Evolutionary conservation across 1,284 basidiomycete species (phyloP).

Genomic region (Fomitopsis palustris): DNA sequence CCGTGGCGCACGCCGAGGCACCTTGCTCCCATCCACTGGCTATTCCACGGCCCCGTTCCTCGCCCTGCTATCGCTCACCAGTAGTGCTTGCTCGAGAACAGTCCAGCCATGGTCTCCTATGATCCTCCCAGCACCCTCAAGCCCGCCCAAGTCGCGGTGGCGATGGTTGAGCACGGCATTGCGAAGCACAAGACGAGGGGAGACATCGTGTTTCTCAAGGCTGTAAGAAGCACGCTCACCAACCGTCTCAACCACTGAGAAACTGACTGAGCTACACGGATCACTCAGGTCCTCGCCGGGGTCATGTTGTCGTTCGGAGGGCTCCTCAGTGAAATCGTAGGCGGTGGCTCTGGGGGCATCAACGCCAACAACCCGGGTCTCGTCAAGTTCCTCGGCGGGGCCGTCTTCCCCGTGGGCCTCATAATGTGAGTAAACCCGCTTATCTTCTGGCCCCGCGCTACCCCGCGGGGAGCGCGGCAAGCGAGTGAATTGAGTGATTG

Average conservation of each 20-base stretch:
- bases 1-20: background rate
- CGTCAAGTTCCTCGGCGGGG: constrained; percentile 60
- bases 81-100: background rate
- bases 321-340: constrained; percentile 56
- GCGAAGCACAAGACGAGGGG: constrained; percentile 60
- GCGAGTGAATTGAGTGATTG: background rate
- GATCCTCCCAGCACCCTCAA: constrained; percentile 51
- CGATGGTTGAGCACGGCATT: constrained; percentile 54
- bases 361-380: constrained; percentile 57
- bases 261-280: constrained; percentile 32
- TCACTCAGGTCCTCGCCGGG: constrained; percentile 60
- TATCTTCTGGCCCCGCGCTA: background rate
- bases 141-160: constrained; percentile 54
- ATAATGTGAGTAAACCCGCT: constrained; percentile 49
- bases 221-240: constrained; percentile 39
- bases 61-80: background rate
- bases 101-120: constrained; percentile 17
- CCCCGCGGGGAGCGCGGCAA: background rate
- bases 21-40: background rate
- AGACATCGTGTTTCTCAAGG: constrained; percentile 62
- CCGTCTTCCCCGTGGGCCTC: constrained; percentile 73
- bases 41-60: background rate
- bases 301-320: constrained; percentile 72
- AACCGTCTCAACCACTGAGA: background rate
- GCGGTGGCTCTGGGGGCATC: constrained; percentile 54